Base-by-base conservation (phyloP, 139 green algal genomes). In the Trebouxia sp. region DNA sequence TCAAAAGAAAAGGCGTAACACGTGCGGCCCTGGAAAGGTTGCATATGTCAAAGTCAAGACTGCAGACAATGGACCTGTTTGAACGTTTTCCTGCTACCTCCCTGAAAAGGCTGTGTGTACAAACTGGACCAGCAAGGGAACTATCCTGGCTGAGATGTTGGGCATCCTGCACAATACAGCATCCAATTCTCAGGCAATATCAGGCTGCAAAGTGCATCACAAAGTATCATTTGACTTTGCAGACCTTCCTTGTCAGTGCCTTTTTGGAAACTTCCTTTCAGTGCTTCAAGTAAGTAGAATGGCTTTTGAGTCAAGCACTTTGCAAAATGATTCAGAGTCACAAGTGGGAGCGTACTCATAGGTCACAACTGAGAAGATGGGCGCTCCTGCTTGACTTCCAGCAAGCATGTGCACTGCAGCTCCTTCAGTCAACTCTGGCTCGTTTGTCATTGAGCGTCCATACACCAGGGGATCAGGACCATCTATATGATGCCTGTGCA, bases 401-500 rank as follows among this genome's bases (percentile, higher is more conserved):
- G 90, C 88, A 45, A 92, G 82, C 75, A 75, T 87, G 80, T 84
- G 90, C 8, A 93, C 43, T 1, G 91, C 92, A 38, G 85, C 86
- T 20, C 92, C 92, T 22, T 86, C 86, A 42, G 85, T 91, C 9
- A 65, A 22, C 70, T 93, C 88, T 20, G 92, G 88, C 14, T 84
- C 83, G 10, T 77, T 87, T 0, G 74, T 81, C 86, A 93, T 91
- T 5, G 83, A 88, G 9, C 92, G 86, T 14, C 92, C 92, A 81
- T 94, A 95, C 35, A 94, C 85, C 0, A 95, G 81, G 0, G 92
- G 92, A 10, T 77, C 69, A n/a, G 69, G 43, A 9, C 69, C 69
- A 17, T 77, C 69, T 2, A 90, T 89, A 58, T 95, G 91, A 43
- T 93, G 85, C 5, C 91, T 79, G 78, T 94, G 89, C 9, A 95